A percentile compares a stretch with the other conserved stretches of the same genome.
phyloP scores from a whole-genome alignment of 2,329 filamentous ascomycete species.

The Sclerotiophoma versabilis region DNA sequence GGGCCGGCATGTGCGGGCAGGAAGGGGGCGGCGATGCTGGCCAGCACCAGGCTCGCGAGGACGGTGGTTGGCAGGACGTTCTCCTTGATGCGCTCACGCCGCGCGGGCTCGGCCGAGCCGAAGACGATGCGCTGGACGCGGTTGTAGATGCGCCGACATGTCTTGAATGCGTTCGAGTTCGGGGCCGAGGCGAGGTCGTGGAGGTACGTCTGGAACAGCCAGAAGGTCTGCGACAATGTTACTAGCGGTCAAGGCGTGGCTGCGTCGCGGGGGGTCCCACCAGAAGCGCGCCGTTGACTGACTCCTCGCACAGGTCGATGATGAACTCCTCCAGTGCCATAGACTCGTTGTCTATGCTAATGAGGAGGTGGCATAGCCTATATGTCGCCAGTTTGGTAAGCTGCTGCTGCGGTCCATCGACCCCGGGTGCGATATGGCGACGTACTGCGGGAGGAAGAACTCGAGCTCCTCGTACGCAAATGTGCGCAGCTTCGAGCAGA shows the following conservation, averaged over 20 bases:
- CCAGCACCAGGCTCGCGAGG: constrained; percentile 79
- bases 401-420: constrained; percentile 48
- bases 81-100: constrained; percentile 79
- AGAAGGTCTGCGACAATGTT: constrained; percentile 72
- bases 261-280: constrained; percentile 58
- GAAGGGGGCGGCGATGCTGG: constrained; percentile 75
- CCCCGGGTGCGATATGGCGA: constrained; percentile 19
- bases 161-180: constrained; percentile 79
- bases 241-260: neutral
- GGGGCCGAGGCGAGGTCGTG: constrained; percentile 80
- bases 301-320: constrained; percentile 85
- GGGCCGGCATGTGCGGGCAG: constrained; percentile 81
- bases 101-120: constrained; percentile 72
- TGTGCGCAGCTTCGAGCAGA: constrained; percentile 86
- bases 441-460: constrained; percentile 78
- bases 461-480: constrained; percentile 92
- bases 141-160: constrained; percentile 83
- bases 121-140: constrained; percentile 90
- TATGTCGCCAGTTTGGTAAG: constrained; percentile 26
- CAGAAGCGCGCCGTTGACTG: constrained; percentile 81
- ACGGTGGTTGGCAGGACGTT: constrained; percentile 82
- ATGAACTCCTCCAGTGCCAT: constrained; percentile 91
- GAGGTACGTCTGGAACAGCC: constrained; percentile 88
- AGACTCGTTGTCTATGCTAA: constrained; percentile 88
- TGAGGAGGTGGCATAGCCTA: constrained; percentile 80